A percentile compares a stretch with the other conserved stretches of the same genome.
Evolutionary conservation across 2,329 filamentous ascomycete genomes (phyloP).

Genomic region (Colletotrichum viniferum): DNA sequence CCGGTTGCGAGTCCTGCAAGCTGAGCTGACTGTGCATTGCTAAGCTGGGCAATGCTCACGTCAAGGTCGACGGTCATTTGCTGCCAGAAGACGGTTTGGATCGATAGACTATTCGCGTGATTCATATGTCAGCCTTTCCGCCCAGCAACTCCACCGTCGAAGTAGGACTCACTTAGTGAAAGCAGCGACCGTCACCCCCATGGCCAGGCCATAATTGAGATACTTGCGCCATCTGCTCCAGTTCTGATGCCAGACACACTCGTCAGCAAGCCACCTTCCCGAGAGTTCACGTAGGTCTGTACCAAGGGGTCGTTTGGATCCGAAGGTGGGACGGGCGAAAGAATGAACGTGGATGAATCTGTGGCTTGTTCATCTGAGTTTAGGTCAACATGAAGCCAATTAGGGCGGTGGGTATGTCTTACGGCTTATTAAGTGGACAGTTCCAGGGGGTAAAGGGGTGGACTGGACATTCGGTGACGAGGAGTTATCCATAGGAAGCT

Average conservation of each 20-base stretch:
- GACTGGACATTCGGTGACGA: background rate
- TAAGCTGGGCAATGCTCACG: slow-evolving; percentile 29
- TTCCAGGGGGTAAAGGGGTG: background rate
- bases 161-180: slow-evolving; percentile 27
- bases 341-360: background rate
- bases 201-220: slow-evolving; percentile 31
- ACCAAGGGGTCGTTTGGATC: slow-evolving; percentile 37
- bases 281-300: background rate
- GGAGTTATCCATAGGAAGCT: background rate
- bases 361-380: background rate
- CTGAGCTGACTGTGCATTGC: slow-evolving; percentile 29
- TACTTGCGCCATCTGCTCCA: slow-evolving; percentile 33
- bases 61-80: slow-evolving; percentile 35
- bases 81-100: slow-evolving; percentile 34
- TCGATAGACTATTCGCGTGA: slow-evolving; percentile 1
- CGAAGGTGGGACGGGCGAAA: slow-evolving; percentile 13
- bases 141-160: too few species aligned
- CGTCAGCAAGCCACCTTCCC: background rate
- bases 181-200: slow-evolving; percentile 29
- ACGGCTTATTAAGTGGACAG: slow-evolving; percentile 6
- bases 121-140: background rate
- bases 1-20: slow-evolving; percentile 35
- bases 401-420: background rate
- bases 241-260: slow-evolving; percentile 25
- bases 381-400: background rate